Percentiles rank a stretch among this genome's conserved stretches.
These are phyloP conservation scores for Botrytis medusae DNA, from an alignment of 2,329 filamentous ascomycete species.

Conservation along the genomic window DNA sequence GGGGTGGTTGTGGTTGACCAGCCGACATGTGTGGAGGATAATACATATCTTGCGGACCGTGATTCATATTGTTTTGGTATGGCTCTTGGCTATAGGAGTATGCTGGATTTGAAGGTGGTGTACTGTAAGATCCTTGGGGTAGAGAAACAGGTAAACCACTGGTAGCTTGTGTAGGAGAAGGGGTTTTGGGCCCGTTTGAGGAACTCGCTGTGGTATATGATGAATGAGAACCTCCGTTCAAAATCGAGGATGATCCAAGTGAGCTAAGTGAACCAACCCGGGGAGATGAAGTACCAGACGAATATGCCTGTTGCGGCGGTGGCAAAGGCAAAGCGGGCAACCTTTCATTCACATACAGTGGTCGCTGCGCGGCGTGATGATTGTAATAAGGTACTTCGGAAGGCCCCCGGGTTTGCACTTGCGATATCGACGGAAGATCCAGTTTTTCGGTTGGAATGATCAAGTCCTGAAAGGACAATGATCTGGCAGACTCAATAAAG, in stretches of 20 bases:
- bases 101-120: slow-evolving; percentile 41
- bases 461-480: slow-evolving; percentile 38
- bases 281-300: slow-evolving; percentile 71
- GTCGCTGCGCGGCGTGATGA: slow-evolving; percentile 61
- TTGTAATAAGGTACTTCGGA: slow-evolving; percentile 71
- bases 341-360: slow-evolving; percentile 71
- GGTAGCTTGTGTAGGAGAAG: slow-evolving; percentile 65
- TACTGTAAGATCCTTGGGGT: slow-evolving; percentile 40
- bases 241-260: slow-evolving; percentile 58
- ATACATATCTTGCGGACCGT: slow-evolving; percentile 79
- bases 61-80: slow-evolving; percentile 70
- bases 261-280: slow-evolving; percentile 67
- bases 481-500: slow-evolving; percentile 33
- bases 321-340: slow-evolving; percentile 70
- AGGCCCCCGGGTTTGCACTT: slow-evolving; percentile 77
- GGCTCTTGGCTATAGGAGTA: slow-evolving; percentile 44
- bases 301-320: slow-evolving; percentile 61
- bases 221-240: slow-evolving; percentile 55
- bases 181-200: slow-evolving; percentile 70
- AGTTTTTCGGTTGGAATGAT: slow-evolving; percentile 73
- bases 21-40: slow-evolving; percentile 78
- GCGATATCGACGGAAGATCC: slow-evolving; percentile 86
- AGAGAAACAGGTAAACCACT: slow-evolving; percentile 45
- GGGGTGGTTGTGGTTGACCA: slow-evolving; percentile 71
- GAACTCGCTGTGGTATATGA: slow-evolving; percentile 52